phyloP scores from a whole-genome alignment of 768 basidiomycete genomes.

The Macrolepiota albuminosa region DNA sequence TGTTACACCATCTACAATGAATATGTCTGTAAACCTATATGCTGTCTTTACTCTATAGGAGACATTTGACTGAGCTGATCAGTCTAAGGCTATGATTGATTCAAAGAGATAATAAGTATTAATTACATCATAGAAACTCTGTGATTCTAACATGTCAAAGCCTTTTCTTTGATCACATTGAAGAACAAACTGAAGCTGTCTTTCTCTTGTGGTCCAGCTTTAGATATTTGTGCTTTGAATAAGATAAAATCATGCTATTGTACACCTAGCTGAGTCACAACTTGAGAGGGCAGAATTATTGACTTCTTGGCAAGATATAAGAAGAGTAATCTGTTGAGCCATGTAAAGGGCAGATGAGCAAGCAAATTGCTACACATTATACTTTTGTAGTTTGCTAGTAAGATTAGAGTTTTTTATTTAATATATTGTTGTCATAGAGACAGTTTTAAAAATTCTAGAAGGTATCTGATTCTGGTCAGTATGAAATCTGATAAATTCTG shows the following conservation, averaged over 20 bases:
- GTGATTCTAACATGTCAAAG: background rate
- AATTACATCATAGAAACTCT: background rate
- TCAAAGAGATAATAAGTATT: background rate
- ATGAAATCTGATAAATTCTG: background rate
- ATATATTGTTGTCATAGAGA: too few species aligned
- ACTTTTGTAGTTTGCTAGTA: too few species aligned
- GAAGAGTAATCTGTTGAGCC: too few species aligned
- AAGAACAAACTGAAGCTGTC: background rate
- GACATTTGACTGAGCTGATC: background rate
- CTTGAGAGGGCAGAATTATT: background rate
- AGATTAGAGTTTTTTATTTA: too few species aligned
- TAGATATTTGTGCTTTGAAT: background rate
- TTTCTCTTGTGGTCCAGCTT: background rate
- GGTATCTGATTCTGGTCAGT: too few species aligned
- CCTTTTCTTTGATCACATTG: background rate
- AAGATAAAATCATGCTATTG: background rate
- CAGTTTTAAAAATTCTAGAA: too few species aligned
- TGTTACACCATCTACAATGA: background rate
- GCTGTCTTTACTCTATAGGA: background rate
- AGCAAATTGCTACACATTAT: too few species aligned
- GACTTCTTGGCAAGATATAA: background rate
- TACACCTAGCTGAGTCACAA: background rate
- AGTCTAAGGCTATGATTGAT: background rate
- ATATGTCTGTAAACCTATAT: background rate
- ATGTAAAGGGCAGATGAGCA: too few species aligned